phyloP scores from a whole-genome alignment of 2,329 filamentous ascomycete species.

The Diplodia sapinea region DNA sequence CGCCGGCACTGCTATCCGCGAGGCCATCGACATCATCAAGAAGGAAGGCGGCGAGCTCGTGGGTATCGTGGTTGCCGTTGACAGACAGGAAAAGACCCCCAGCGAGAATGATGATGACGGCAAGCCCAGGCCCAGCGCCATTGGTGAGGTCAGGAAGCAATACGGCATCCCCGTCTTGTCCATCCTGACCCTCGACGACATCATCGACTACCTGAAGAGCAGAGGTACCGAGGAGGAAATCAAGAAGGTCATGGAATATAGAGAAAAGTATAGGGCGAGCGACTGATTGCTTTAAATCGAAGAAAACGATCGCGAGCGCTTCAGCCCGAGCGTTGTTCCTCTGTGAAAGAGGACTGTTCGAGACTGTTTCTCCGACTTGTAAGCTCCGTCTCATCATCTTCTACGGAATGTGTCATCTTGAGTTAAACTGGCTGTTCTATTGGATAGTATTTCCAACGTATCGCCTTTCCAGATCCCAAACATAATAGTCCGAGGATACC shows the following conservation, averaged over 20 bases:
- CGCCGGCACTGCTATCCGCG: slow-evolving; percentile 89
- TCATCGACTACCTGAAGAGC: slow-evolving; percentile 58
- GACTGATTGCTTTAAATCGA: slow-evolving; percentile 37
- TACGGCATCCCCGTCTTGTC: slow-evolving; percentile 82
- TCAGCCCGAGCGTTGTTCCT: neutral
- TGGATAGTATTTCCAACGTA: no score
- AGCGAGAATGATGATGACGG: slow-evolving; percentile 65
- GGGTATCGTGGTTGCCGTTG: slow-evolving; percentile 86
- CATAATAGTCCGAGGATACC: no score
- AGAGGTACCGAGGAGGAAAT: slow-evolving; percentile 55
- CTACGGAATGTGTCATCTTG: no score
- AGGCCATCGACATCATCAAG: slow-evolving; percentile 88
- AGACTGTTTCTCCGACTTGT: neutral
- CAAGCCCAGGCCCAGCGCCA: slow-evolving; percentile 75
- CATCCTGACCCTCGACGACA: slow-evolving; percentile 83
- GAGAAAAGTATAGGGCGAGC: slow-evolving; percentile 49
- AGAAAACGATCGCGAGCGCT: neutral
- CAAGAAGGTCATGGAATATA: slow-evolving; percentile 48
- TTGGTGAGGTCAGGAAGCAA: slow-evolving; percentile 83
- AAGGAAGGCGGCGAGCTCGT: slow-evolving; percentile 83
- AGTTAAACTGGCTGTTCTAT: no score
- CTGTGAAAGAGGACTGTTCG: no score
- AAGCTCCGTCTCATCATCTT: no score
- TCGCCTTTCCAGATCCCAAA: no score
- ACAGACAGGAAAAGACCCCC: slow-evolving; percentile 83